These are phyloP conservation scores for Babesia microti DNA, from an alignment of 169 alveolate species.

Conservation along the genomic window DNA sequence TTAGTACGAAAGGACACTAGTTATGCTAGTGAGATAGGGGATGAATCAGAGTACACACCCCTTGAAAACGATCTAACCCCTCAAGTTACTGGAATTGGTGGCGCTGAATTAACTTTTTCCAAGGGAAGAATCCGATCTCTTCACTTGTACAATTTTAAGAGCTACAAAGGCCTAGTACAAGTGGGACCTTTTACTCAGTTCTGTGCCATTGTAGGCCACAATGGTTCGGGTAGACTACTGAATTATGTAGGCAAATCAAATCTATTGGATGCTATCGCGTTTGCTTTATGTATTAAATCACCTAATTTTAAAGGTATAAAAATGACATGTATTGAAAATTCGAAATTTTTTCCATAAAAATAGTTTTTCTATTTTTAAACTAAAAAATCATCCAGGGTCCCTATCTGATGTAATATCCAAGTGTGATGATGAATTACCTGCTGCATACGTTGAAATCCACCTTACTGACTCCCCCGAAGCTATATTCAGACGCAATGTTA, in stretches of 20 bases:
- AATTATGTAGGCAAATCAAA: slow-evolving; percentile 53
- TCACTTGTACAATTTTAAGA: slow-evolving; percentile 71
- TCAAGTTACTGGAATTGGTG: background rate
- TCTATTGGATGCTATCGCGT: slow-evolving; percentile 75
- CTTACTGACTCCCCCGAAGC: no score
- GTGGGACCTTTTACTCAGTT: slow-evolving; percentile 76
- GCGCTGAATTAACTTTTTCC: slow-evolving; percentile 1
- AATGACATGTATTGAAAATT: no score
- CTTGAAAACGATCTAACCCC: background rate
- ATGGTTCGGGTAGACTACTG: slow-evolving; percentile 77
- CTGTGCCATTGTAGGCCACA: slow-evolving; percentile 84
- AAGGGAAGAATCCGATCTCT: slow-evolving; percentile 25
- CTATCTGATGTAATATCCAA: no score
- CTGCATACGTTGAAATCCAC: no score
- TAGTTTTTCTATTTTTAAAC: no score
- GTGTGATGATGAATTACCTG: no score
- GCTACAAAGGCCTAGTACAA: slow-evolving; percentile 78
- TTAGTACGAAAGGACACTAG: background rate
- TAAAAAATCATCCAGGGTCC: no score
- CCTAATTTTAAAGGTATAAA: slow-evolving; percentile 71
- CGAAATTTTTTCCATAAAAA: no score
- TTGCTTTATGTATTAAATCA: slow-evolving; percentile 73
- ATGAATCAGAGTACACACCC: background rate
- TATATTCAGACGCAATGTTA: slow-evolving; percentile 67
- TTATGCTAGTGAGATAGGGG: background rate